These are phyloP conservation scores for Coccomyxa sp. DNA, from an alignment of 139 green algal species.

Conservation along the genomic window DNA sequence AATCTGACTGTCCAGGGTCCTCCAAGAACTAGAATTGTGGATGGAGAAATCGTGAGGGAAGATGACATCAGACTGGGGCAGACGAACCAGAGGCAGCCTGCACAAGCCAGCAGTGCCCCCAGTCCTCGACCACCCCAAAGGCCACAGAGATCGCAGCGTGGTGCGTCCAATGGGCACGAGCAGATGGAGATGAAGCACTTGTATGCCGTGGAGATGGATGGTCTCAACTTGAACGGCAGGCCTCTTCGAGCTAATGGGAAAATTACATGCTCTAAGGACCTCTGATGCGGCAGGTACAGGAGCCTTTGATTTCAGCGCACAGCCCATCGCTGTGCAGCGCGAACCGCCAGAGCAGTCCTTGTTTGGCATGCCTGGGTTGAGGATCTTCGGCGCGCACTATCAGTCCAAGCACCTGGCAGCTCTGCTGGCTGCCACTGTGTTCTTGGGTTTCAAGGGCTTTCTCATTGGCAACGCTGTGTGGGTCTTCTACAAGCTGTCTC, in stretches of 20 bases:
- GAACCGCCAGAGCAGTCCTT: neutral
- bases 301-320: neutral
- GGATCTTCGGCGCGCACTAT: neutral
- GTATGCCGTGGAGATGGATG: no score
- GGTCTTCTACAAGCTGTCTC: neutral
- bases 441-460: neutral
- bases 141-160: neutral
- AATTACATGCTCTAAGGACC: neutral
- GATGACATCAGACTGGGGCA: neutral
- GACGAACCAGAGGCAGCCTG: neutral
- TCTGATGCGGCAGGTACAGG: neutral
- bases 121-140: neutral
- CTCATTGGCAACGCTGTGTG: neutral
- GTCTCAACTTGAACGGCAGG: neutral
- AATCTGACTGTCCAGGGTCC: neutral
- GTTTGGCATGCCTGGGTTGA: neutral
- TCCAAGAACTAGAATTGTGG: neutral
- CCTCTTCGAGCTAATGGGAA: neutral
- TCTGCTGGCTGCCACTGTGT: neutral
- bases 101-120: neutral
- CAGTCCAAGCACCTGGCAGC: neutral
- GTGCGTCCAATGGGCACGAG: neutral
- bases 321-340: neutral
- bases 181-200: neutral
- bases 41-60: neutral